phyloP scores from a whole-genome alignment of 2,329 filamentous ascomycete species.

The Claviceps quebecensis region DNA sequence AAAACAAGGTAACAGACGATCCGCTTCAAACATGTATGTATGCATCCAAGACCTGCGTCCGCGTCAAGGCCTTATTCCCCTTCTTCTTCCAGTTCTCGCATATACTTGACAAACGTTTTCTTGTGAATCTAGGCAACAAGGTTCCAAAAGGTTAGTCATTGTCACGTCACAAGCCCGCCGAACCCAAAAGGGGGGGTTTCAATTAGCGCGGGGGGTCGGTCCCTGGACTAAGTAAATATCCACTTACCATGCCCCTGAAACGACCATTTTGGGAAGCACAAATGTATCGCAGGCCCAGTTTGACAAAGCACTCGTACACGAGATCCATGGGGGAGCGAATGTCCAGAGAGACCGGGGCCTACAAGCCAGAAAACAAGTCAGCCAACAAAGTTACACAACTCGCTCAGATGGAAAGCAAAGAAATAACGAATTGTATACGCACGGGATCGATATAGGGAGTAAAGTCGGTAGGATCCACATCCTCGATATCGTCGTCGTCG shows the following conservation, averaged over 20 bases:
- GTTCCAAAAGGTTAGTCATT: neutral
- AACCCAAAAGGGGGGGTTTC: too few species aligned
- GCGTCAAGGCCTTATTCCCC: constrained; percentile 1
- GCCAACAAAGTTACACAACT: neutral
- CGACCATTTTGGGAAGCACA: constrained; percentile 75
- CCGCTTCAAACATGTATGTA: neutral
- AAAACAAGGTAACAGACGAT: neutral
- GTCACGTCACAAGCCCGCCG: too few species aligned
- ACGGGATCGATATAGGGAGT: constrained; percentile 82
- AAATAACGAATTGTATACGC: constrained; percentile 17
- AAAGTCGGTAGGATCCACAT: constrained; percentile 63
- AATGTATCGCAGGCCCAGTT: constrained; percentile 82
- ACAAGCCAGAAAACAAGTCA: constrained; percentile 6
- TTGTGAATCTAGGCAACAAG: constrained; percentile 57
- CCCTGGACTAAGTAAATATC: neutral
- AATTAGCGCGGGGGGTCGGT: too few species aligned
- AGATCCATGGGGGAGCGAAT: constrained; percentile 84
- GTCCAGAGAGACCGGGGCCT: constrained; percentile 78
- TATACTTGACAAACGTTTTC: constrained; percentile 91
- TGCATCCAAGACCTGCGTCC: neutral
- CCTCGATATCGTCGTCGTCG: constrained; percentile 49
- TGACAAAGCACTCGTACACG: constrained; percentile 93
- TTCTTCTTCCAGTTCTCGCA: constrained; percentile 63
- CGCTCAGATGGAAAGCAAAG: neutral
- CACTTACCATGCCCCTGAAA: constrained; percentile 72